Base-by-base conservation (phyloP, 2,329 filamentous ascomycete genomes). In the Monosporascus cannonballus region DNA sequence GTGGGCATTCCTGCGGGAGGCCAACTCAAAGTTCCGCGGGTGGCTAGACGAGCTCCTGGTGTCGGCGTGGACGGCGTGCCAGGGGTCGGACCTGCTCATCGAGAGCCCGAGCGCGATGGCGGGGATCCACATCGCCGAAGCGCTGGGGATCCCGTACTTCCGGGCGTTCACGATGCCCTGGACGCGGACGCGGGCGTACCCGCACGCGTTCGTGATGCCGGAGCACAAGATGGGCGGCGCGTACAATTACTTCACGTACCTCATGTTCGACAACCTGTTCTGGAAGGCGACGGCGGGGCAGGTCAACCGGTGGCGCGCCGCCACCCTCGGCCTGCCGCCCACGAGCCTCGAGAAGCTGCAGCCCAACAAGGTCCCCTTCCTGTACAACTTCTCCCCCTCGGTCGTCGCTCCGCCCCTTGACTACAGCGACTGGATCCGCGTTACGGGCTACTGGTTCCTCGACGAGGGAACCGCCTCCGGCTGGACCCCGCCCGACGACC, bases 131-230 rank as follows among this genome's bases (percentile, higher is more conserved):
- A 96, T 99, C 59, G 94, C 94, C 1, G 94, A 99, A 72, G 90
- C 91, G 24, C 78, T 99, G 2, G 79, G 83, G 15, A 95, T 99
- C 45, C 94, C 94, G 0, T 99, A 99, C 69, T 97, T 97, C 75
- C 85, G 94, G 52, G 93, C 92, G 0, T 99, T 99, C 67, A 96
- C 91, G 18, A 99, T 99, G 94, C 94, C 94, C 0, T 99, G 94
- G 94, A 96, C 94, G 0, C 85, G 92, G 48, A 99, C 94, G 17
- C 81, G 94, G 50, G 91, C 93, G 1, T 99, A 99, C 63, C 94
- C 94, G 2, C 94, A 99, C 70, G 94, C 94, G 0, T 99, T 99
- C 70, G 87, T 93, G 25, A 92, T 95, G 56, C 89, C 91, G 1
- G 89, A 95, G 56, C 85, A 89, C 70, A 96, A 96, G 73, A 90